Evolutionary conservation across 1,284 basidiomycete genomes (phyloP).

Genomic region (Omphalotus olearius): DNA sequence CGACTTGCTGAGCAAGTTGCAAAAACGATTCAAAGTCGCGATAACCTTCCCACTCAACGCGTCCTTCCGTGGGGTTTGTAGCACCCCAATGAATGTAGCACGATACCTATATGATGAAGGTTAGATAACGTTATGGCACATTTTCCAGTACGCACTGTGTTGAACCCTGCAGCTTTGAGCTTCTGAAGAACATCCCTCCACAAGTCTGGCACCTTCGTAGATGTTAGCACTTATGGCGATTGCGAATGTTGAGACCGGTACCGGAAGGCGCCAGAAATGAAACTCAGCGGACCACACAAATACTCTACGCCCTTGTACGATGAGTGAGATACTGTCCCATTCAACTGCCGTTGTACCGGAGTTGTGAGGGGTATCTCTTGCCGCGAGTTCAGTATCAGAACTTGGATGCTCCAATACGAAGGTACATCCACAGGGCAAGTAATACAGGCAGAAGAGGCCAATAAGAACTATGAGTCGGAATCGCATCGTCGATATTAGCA

Average conservation of each 20-base stretch:
- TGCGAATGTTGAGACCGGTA: conserved; percentile 28
- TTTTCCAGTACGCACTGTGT: conserved; percentile 46
- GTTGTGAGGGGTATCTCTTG: no score
- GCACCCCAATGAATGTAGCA: conserved; percentile 8
- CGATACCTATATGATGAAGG: neutral
- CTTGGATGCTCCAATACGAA: no score
- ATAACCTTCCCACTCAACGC: conserved; percentile 5
- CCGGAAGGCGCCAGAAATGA: conserved; percentile 79
- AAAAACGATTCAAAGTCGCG: conserved; percentile 3
- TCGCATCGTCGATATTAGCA: no score
- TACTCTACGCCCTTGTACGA: no score
- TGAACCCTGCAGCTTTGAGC: conserved; percentile 75
- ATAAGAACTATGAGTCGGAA: no score
- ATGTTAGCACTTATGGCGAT: no score
- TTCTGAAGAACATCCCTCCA: conserved; percentile 87
- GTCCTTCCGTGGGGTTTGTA: conserved; percentile 1
- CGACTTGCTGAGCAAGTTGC: conserved; percentile 7
- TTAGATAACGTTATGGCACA: neutral
- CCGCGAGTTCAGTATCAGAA: no score
- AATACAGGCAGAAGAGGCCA: no score
- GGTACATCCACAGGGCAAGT: no score
- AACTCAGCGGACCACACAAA: conserved; percentile 60
- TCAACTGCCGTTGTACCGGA: no score
- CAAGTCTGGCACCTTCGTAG: conserved; percentile 36
- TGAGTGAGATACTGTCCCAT: no score